Conservation (phyloP, 1,284 basidiomycete genomes). For the Vanrija pseudolonga region DNA sequence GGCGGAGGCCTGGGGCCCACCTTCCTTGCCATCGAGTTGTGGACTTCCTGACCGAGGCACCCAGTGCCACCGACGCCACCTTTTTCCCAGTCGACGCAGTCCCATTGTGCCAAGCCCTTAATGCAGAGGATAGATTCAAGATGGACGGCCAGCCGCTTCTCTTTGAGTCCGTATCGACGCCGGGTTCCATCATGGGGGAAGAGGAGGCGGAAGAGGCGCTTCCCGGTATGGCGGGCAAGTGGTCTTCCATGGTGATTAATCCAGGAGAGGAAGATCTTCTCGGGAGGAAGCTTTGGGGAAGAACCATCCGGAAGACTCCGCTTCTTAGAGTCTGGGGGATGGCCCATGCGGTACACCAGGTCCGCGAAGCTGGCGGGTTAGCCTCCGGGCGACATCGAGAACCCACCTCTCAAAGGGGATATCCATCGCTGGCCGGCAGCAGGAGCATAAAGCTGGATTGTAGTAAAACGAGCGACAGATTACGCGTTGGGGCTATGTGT, state of each 20-base stretch:
- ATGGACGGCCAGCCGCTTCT: slow-evolving; percentile 59
- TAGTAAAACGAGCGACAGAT: not conserved
- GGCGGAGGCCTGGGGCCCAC: not conserved
- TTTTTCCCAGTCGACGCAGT: slow-evolving; percentile 31
- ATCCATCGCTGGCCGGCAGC: slow-evolving; percentile 19
- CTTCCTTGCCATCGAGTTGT: slow-evolving; percentile 45
- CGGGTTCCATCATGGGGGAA: slow-evolving; percentile 72
- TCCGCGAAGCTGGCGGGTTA: slow-evolving; percentile 25
- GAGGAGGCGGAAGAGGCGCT: slow-evolving; percentile 62
- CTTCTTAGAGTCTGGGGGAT: slow-evolving; percentile 24
- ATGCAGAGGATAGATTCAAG: slow-evolving; percentile 57
- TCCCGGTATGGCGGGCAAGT: slow-evolving; percentile 28
- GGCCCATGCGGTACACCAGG: slow-evolving; percentile 35
- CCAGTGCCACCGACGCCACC: slow-evolving; percentile 52
- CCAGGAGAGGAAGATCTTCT: slow-evolving; percentile 39
- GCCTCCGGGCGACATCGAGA: not conserved
- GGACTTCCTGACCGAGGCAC: slow-evolving; percentile 67
- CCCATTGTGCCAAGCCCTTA: slow-evolving; percentile 55
- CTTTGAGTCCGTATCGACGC: slow-evolving; percentile 70
- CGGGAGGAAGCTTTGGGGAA: slow-evolving; percentile 6
- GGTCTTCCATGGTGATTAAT: slow-evolving; percentile 28
- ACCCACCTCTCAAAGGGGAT: slow-evolving; percentile 32
- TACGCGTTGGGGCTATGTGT: not conserved
- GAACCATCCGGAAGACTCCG: not conserved
- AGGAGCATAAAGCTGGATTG: not conserved